Base-by-base conservation (phyloP, 805 yeast genomes). In the Teunomyces gatunensis region DNA sequence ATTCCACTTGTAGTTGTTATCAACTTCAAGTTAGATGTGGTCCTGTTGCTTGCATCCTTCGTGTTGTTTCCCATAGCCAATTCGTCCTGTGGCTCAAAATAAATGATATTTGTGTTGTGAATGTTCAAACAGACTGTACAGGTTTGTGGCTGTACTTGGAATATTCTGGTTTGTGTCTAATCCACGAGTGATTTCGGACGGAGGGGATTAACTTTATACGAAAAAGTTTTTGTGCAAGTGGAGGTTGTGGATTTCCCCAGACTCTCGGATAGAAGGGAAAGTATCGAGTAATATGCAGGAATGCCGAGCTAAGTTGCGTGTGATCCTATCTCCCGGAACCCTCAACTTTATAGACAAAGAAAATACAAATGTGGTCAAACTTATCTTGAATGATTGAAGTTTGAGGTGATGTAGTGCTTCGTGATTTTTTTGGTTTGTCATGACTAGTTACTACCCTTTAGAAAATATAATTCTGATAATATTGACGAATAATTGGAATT, bases 1-100 rank as follows among this genome's bases (percentile, higher is more conserved):
- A 65, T 57, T 0, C 77, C 75, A 5, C 64, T 50, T 3, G 67
- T 65, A 13, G 77, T 70, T 42, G 58, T 64, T 42, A 73, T 73
- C 42, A 71, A 56, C 49, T 71, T 71, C 48, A 65, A 60, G 52
- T 68, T 69, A 13, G 68, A 53, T 13, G 50, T 41, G 10, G 57
- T 48, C 39, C 59, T 56, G 37, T 60, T 60, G 11, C 17, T 18
- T 37, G 23, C 47, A 45, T 50, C 44, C 11, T 21, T 37, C 11
- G 40, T 37, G 13, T 37, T 23, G 17, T 12, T 37, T 12, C 29
- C 40, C 40, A 37, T 37, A 11, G 12, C 40, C 40, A 21, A 37
- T 37, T 23, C 15, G 10, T 21, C 15, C 29, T 5, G 25, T 12
- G 11, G 17, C 17, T 37, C 13, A 12, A 20, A 37, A 17, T 21